A percentile compares a stretch with the other conserved stretches of the same genome.
phyloP scores from a whole-genome alignment of 2,329 filamentous ascomycete species.

The Cercospora sp. region DNA sequence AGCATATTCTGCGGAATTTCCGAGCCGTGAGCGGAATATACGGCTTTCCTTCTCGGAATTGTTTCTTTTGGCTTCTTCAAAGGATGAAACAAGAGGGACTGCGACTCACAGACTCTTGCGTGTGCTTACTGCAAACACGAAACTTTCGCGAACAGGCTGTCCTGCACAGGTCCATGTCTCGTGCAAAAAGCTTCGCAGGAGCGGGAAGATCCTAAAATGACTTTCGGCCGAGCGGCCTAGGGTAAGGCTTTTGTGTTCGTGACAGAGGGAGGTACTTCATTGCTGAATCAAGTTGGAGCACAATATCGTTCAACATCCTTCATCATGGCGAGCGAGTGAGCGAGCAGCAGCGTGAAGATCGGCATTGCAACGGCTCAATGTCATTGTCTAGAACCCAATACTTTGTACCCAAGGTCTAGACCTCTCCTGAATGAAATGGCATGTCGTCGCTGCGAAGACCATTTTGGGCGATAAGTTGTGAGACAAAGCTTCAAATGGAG shows the following conservation, averaged over 20 bases:
- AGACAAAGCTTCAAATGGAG: neutral
- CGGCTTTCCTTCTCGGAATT: neutral
- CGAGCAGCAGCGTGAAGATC: neutral
- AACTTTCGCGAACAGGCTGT: neutral
- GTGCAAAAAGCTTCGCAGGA: neutral
- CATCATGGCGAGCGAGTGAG: neutral
- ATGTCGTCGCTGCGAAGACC: neutral
- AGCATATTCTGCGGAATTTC: neutral
- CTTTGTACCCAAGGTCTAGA: neutral
- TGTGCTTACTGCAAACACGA: neutral
- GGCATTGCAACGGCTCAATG: neutral
- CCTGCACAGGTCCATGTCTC: neutral
- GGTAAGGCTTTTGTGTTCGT: neutral
- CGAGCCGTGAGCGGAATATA: neutral
- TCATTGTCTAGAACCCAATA: neutral
- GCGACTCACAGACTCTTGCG: neutral
- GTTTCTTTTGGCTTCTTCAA: neutral
- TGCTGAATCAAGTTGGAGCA: neutral
- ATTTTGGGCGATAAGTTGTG: neutral
- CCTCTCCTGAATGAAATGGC: neutral
- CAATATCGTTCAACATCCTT: neutral
- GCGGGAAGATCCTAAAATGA: neutral
- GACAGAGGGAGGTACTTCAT: neutral
- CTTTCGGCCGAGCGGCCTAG: neutral
- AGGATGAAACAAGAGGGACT: neutral